A percentile compares a stretch with the other conserved stretches of the same genome.
Conservation (phyloP, 2,329 filamentous ascomycete species). For the Pestalotiopsis fici region DNA sequence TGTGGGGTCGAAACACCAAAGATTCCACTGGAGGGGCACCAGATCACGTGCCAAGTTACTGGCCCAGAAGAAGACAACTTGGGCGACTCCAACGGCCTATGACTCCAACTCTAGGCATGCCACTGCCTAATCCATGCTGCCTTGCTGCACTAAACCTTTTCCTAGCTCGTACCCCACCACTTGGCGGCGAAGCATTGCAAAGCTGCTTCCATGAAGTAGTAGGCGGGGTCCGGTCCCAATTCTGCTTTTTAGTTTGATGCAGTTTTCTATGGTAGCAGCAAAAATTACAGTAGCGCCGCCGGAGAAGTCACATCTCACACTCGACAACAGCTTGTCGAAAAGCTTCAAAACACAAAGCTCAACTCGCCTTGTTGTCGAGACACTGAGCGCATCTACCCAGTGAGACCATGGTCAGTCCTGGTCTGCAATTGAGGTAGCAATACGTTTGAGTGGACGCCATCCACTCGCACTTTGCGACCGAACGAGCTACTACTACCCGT, state of each 20-base stretch:
- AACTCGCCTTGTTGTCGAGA: neutral
- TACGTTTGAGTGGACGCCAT: neutral
- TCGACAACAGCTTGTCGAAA: neutral
- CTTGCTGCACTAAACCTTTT: neutral
- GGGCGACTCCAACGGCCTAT: neutral
- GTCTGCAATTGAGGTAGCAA: slow-evolving; percentile 1
- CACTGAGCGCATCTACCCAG: neutral
- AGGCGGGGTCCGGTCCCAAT: neutral
- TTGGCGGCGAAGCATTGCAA: neutral
- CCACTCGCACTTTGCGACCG: neutral
- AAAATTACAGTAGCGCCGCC: neutral
- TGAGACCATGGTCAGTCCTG: neutral
- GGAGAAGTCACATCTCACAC: neutral
- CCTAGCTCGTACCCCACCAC: neutral
- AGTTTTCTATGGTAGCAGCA: neutral
- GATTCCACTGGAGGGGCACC: neutral
- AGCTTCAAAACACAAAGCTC: neutral
- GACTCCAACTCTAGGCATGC: neutral
- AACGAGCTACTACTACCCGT: neutral
- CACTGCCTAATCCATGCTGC: neutral
- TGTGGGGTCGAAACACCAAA: neutral
- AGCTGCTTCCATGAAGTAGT: neutral
- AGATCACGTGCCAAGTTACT: neutral
- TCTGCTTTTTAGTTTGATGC: neutral
- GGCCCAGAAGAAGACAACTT: no score